phyloP scores from a whole-genome alignment of 352 stramenopile species.

The Globisporangium carolinianum region DNA sequence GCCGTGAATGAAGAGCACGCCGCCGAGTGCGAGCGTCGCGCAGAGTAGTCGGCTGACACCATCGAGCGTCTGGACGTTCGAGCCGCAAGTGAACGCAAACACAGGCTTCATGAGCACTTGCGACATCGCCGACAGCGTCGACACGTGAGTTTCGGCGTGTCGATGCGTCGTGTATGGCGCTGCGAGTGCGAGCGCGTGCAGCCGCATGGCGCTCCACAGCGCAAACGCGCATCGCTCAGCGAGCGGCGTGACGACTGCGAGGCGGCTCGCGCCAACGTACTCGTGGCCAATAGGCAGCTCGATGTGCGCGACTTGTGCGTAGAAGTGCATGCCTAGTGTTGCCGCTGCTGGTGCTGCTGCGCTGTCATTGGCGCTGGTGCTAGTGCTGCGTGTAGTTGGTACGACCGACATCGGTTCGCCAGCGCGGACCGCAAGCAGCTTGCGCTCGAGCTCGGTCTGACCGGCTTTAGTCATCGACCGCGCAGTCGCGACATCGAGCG shows the following conservation, averaged over 20 bases:
- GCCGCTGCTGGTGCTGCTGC: neutral
- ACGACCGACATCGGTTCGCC: neutral
- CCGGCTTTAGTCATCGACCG: slow-evolving; percentile 1
- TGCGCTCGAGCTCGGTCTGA: slow-evolving; percentile 2
- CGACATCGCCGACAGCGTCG: slow-evolving; percentile 9
- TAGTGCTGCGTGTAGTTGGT: neutral
- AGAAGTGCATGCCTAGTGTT: slow-evolving; percentile 9
- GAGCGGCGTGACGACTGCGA: slow-evolving; percentile 35
- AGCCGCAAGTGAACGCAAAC: slow-evolving; percentile 3
- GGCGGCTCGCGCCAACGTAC: slow-evolving; percentile 27
- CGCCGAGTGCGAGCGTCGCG: slow-evolving; percentile 1
- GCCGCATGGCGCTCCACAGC: slow-evolving; percentile 32
- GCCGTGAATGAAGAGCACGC: slow-evolving; percentile 1
- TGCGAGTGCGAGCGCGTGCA: slow-evolving; percentile 21
- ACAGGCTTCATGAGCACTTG: slow-evolving; percentile 23
- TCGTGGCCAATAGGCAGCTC: slow-evolving; percentile 41
- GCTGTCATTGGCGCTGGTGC: neutral
- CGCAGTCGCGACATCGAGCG: neutral
- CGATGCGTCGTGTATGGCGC: slow-evolving; percentile 13
- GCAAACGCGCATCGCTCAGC: slow-evolving; percentile 43
- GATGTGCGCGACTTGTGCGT: slow-evolving; percentile 28
- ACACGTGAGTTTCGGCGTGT: neutral
- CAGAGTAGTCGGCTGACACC: slow-evolving; percentile 1
- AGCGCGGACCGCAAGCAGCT: slow-evolving; percentile 2
- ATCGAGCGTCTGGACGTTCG: slow-evolving; percentile 1